Conservation (phyloP, 2,329 filamentous ascomycete genomes). For the Thermothelomyces thermophilus region DNA sequence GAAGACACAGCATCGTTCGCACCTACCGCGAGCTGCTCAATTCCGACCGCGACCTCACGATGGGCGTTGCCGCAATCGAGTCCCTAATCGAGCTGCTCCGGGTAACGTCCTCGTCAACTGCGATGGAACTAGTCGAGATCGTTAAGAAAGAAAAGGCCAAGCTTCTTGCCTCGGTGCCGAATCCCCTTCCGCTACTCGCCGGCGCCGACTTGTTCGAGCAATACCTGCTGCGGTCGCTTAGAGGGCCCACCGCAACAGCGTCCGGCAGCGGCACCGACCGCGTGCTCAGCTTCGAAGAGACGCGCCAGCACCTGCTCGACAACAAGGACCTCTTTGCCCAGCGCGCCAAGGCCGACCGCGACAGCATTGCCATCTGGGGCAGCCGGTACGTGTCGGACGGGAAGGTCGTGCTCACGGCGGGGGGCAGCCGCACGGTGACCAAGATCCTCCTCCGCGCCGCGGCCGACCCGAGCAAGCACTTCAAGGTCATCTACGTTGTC, state of each 20-base stretch:
- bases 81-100: constrained; percentile 74
- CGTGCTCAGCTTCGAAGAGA: constrained; percentile 66
- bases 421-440: constrained; percentile 77
- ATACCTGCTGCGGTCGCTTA: constrained; percentile 74
- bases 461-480: constrained; percentile 51
- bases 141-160: constrained; percentile 69
- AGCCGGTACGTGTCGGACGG: constrained; percentile 72
- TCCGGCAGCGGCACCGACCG: constrained; percentile 20
- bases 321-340: constrained; percentile 84
- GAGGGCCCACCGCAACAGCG: constrained; percentile 41
- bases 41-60: constrained; percentile 77
- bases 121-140: constrained; percentile 87
- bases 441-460: constrained; percentile 69
- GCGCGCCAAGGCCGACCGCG: constrained; percentile 75
- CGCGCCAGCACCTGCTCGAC: constrained; percentile 73
- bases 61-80: constrained; percentile 69
- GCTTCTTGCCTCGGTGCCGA: constrained; percentile 72
- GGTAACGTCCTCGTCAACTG: constrained; percentile 72
- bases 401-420: constrained; percentile 80
- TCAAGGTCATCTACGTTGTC: constrained; percentile 76
- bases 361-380: constrained; percentile 75
- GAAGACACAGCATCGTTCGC: constrained; percentile 43
- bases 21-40: constrained; percentile 49
- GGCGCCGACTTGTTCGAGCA: constrained; percentile 94
- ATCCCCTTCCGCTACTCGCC: constrained; percentile 86